Conservation (phyloP, 2,329 filamentous ascomycete species). For the Ophiostoma novo-ulmi region DNA sequence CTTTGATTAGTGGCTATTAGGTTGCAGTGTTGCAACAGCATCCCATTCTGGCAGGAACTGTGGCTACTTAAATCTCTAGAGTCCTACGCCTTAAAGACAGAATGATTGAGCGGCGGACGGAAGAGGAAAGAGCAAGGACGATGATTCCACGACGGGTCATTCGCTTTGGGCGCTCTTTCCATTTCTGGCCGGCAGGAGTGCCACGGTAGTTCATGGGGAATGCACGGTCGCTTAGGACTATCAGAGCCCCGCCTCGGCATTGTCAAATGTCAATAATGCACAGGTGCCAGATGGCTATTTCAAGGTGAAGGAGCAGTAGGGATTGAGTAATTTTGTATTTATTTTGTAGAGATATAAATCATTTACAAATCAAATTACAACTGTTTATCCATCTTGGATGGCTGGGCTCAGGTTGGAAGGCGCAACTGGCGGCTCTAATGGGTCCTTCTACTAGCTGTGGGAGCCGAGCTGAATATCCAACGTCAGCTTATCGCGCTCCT, state of each 20-base stretch:
- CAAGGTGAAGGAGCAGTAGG: background rate
- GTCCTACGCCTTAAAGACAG: background rate
- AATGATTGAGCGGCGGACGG: background rate
- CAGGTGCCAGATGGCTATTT: too few species aligned
- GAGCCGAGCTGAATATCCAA: background rate
- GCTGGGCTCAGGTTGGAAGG: background rate
- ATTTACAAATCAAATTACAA: too few species aligned
- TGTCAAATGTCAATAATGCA: background rate
- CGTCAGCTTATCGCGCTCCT: background rate
- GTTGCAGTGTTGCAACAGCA: background rate
- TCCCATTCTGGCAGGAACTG: background rate
- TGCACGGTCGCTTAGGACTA: background rate
- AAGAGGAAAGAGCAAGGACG: background rate
- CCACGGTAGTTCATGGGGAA: background rate
- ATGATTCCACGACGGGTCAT: background rate
- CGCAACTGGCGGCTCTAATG: background rate
- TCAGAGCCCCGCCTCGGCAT: background rate
- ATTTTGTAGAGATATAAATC: background rate
- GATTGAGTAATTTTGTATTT: background rate
- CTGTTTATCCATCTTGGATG: too few species aligned
- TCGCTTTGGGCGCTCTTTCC: background rate
- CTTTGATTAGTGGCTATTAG: too few species aligned
- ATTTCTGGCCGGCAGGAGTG: background rate
- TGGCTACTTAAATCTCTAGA: too few species aligned
- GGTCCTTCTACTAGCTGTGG: background rate